Evolutionary conservation across 495 filamentous ascomycete genomes (phyloP), one percentile per base, ranked within the genome.

Genomic region (Cercophora sp.): DNA sequence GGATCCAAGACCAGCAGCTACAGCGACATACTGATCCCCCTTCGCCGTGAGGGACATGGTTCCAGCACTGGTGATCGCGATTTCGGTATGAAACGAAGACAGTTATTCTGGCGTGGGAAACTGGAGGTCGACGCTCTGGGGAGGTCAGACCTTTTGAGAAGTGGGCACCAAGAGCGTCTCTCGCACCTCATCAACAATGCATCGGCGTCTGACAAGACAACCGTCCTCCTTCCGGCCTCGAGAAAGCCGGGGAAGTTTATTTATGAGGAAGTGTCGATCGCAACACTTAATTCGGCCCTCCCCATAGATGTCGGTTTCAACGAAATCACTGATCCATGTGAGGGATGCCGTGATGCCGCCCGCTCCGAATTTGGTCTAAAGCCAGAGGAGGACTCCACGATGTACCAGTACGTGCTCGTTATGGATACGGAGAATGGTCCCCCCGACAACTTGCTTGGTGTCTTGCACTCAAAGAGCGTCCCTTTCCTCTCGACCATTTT

Each of bases 11-110:
- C 83, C 3, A 71, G 76, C 25, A 82, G 81, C 43, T 84, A 78
- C 65, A 72, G 70, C 55, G 82, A 85, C 56, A 81, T 96, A n/a
- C 67, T 96, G 8, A 90, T 95, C 50, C 91, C 91, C 79, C 52
- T 96, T 1, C 85, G 86, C 42, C 85, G 83, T 0, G 81, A 81
- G 32, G 82, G 81, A 0, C 84, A 84, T 79, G 24, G 22, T 6
- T 34, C 19, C 0, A 50, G 58, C 23, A 11, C 18, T 19, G 2
- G 15, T 11, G 65, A 68, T 11, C 22, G 67, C 10, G 32, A 51
- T 0, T 85, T 84, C 69, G 63, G 66, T 5, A 54, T 74, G 24
- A 88, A 86, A 57, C 58, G 65, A 25, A 67, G 80, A 11, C 66
- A 63, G 0, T 63, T 87, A 13, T 79, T 80, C 49, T 90, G 86